Base-by-base conservation (phyloP, 148 eudicot species). In the Chenopodium formosanum region DNA sequence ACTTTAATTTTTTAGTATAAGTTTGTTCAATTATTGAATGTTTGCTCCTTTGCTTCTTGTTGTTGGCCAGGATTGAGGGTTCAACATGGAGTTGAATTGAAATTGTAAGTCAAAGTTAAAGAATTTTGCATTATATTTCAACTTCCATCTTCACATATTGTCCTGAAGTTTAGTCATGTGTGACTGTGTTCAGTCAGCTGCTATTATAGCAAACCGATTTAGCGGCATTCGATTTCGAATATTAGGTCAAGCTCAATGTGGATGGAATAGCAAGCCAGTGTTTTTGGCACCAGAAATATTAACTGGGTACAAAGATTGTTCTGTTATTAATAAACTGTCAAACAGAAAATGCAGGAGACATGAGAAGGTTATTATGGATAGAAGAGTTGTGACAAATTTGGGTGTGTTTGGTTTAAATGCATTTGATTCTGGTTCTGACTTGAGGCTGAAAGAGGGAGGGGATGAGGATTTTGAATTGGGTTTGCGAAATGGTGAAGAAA, bases 381-480 rank as follows among this genome's bases (percentile, higher is more conserved):
- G 32, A 19, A 82, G 64, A 58, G 52, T 79, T 34, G 22, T 31
- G 47, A 12, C 75, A 23, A 80, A 78, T 47, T 32, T 80, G 32
- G 7, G 44, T 40, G 84, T 80, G 44, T 82, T 34, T 66, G 78
- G 74, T 60, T 82, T 85, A 9, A 78, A 84, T 62, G 88, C 75
- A 56, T 77, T 79, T 66, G 82, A 81, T 7, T 84, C 81, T 23
- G 46, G 69, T 23, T 65, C 82, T 62, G 82, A 82, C 46, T 25
- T 78, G 56, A 81, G 84, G 73, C 19, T 88, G 32, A 83, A 79
- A 63, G 86, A 87, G 74, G 81, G 63, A 48, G 53, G 70, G 77
- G 82, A 77, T 69, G 56, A 66, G 19, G 68, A 80, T 53, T 74
- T 74, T 29, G 75, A 5, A 27, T 1, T 60, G 67, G 69, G 56